Evolutionary conservation across 768 basidiomycete species (phyloP).

Genomic region (Mycena latifolia): DNA sequence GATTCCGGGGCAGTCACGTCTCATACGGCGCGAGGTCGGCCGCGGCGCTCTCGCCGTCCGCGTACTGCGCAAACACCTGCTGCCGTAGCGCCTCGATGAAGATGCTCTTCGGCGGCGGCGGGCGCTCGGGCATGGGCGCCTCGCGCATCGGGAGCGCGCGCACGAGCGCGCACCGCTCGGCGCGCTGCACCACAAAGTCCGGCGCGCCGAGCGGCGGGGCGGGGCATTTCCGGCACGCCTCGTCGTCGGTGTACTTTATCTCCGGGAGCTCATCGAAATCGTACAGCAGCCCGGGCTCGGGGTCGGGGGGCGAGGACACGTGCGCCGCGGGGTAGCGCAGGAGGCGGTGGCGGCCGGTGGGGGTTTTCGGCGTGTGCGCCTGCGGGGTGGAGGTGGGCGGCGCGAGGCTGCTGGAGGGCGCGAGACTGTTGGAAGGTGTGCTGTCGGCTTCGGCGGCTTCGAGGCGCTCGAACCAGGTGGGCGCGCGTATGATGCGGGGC

Average conservation of each 20-base stretch:
- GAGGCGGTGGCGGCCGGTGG: constrained; percentile 9
- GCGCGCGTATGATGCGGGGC: neutral
- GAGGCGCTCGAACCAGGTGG: constrained; percentile 7
- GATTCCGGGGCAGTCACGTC: no score
- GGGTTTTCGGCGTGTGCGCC: constrained; percentile 4
- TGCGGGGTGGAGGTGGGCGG: neutral
- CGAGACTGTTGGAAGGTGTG: neutral
- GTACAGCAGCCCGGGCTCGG: constrained; percentile 1
- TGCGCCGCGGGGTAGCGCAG: neutral
- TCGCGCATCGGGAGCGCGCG: constrained; percentile 10
- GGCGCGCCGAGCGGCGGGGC: neutral
- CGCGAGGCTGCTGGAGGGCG: neutral
- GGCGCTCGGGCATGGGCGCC: constrained; percentile 1
- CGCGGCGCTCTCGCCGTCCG: constrained; percentile 19
- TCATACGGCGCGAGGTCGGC: no score
- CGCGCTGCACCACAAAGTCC: constrained; percentile 6
- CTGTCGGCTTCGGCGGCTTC: neutral
- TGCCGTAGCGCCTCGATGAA: constrained; percentile 25
- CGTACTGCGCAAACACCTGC: constrained; percentile 26
- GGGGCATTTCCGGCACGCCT: neutral
- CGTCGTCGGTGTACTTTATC: neutral
- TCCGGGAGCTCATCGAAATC: constrained; percentile 15
- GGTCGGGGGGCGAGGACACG: no score
- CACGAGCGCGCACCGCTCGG: constrained; percentile 12
- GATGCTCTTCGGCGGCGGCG: constrained; percentile 29